Evolutionary conservation across 768 basidiomycete species (phyloP), one percentile per base, ranked within the genome.

Genomic region (Leucosporidium yakuticum): DNA sequence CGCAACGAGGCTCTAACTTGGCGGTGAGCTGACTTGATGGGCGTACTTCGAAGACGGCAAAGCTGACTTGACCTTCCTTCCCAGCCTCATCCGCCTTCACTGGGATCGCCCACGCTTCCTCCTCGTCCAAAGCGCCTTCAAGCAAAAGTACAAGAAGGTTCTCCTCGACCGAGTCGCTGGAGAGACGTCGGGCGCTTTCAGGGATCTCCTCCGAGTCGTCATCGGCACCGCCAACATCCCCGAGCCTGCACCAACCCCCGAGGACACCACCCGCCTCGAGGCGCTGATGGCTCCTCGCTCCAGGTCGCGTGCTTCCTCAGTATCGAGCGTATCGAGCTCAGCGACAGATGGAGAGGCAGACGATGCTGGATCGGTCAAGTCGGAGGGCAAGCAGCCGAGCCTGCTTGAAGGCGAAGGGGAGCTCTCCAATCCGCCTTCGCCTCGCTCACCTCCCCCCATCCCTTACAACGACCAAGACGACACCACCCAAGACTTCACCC

Each of bases 351-450:
- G 50, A 51, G 50, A 51, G 50, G 50, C 39, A 15, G 39, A 44
- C 39, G 39, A 44, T 15, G 39, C 8, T 44, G 50, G 50, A 51
- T 51, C 50, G 25, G 25, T 39, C 1, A 27, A 48, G 32, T 48
- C 25, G n/a, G 47, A 31, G 15, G 29, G 19, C 36, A 25, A 39
- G 57, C 21, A 60, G 60, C 60, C 21, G 27, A 36, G 20, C 5
- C 32, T 32, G 20, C 57, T 71, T 12, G 70, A 71, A 31, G 70
- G 66, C 0, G 50, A 68, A 8, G 67, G 71, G 32, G 71, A 72
- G 50, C 60, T 72, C 58, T 69, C 67, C 50, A 61, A 67, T 23
- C 71, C 71, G 31, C 65, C 67, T 27, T 69, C 68, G 21, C 71
- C 71, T 0, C 21, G 70, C 0, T 68, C 70, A 11, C 70, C 67